Conservation (phyloP, 1,139 yeast genomes). For the Eremothecium gossypii region DNA sequence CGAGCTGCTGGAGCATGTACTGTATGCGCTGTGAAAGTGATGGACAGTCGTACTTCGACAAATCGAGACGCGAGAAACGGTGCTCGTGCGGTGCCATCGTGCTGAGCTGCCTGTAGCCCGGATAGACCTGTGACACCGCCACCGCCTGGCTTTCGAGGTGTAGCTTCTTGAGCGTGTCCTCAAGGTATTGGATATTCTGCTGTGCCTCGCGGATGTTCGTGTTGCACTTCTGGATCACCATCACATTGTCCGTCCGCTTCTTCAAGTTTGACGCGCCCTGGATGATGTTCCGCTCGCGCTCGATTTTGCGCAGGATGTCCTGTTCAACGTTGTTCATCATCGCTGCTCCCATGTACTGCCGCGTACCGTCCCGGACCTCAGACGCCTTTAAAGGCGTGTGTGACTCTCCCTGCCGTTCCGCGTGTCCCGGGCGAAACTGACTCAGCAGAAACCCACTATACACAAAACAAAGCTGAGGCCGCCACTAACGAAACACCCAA, state of each 20-base stretch:
- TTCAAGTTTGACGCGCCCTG: constrained; percentile 79
- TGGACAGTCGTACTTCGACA: constrained; percentile 87
- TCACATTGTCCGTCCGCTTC: constrained; percentile 64
- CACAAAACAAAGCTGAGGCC: too few species aligned
- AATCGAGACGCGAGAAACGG: constrained; percentile 53
- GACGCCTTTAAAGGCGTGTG: too few species aligned
- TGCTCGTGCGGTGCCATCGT: constrained; percentile 28
- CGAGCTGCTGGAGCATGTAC: constrained; percentile 88
- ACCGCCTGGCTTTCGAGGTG: constrained; percentile 30
- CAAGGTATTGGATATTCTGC: constrained; percentile 79
- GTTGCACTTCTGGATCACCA: constrained; percentile 85
- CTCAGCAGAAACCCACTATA: too few species aligned
- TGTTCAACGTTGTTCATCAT: constrained; percentile 23
- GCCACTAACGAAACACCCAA: too few species aligned
- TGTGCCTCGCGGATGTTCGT: constrained; percentile 86
- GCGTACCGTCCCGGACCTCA: too few species aligned
- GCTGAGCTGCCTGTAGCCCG: constrained; percentile 22
- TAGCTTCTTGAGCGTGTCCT: constrained; percentile 64
- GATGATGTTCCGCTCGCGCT: constrained; percentile 77
- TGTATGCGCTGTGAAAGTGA: constrained; percentile 93
- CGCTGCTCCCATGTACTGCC: neutral
- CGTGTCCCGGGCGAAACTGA: too few species aligned
- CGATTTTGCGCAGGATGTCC: constrained; percentile 75
- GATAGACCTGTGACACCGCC: constrained; percentile 3
- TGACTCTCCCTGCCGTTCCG: too few species aligned